These are phyloP conservation scores for Arthrobotrys musiformis DNA, from an alignment of 2,329 filamentous ascomycete genomes.

Conservation along the genomic window DNA sequence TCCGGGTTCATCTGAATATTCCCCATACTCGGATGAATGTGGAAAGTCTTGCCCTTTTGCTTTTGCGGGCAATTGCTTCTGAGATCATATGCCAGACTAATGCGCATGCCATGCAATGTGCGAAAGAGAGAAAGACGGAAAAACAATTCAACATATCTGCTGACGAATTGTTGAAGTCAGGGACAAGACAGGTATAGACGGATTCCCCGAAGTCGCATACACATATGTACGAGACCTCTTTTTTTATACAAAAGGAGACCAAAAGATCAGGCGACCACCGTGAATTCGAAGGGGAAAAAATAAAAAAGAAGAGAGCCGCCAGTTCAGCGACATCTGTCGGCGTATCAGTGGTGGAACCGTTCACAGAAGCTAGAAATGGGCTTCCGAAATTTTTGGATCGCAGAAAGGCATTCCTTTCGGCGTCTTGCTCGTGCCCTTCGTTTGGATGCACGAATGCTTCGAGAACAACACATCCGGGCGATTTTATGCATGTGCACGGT, in stretches of 20 bases:
- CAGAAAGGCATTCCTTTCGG: slow-evolving; percentile 11
- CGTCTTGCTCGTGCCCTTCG: slow-evolving; percentile 9
- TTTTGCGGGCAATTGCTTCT: not conserved
- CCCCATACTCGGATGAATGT: slow-evolving; percentile 19
- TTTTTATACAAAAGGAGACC: slow-evolving; percentile 12
- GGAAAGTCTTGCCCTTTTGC: not conserved
- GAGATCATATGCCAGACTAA: slow-evolving; percentile 12
- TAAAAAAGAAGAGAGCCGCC: slow-evolving; percentile 33
- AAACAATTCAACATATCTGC: slow-evolving; percentile 8
- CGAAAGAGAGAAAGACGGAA: slow-evolving; percentile 3
- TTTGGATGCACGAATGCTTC: slow-evolving; percentile 31
- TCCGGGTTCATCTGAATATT: slow-evolving; percentile 14
- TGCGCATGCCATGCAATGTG: slow-evolving; percentile 21
- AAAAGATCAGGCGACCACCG: slow-evolving; percentile 18
- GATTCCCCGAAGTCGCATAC: slow-evolving; percentile 7
- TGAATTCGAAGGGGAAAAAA: slow-evolving; percentile 8
- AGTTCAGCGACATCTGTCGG: slow-evolving; percentile 52
- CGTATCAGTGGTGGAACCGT: slow-evolving; percentile 52
- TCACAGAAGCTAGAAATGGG: slow-evolving; percentile 15
- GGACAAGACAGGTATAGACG: slow-evolving; percentile 10
- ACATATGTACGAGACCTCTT: slow-evolving; percentile 19
- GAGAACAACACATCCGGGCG: slow-evolving; percentile 55
- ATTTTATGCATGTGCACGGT: slow-evolving; percentile 54
- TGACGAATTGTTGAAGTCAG: slow-evolving; percentile 13
- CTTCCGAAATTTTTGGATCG: not conserved